A percentile compares a stretch with the other conserved stretches of the same genome.
phyloP scores from a whole-genome alignment of 176 grass and related monocot genomes.

The Alloteropsis semialata region DNA sequence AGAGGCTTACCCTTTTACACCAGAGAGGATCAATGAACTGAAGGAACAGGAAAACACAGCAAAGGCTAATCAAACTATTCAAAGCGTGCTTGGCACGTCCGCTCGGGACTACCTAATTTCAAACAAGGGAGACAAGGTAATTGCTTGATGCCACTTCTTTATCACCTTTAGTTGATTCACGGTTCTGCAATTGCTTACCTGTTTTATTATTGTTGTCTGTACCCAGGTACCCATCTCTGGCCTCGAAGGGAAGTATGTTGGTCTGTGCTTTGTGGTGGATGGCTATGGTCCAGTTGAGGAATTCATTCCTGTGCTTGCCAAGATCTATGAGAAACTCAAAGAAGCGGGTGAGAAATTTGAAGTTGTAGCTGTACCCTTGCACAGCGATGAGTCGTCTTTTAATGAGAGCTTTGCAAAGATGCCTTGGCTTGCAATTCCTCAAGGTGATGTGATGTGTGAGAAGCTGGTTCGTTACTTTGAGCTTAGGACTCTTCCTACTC shows the following conservation, averaged over 20 bases:
- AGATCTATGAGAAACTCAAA: slow-evolving; percentile 73
- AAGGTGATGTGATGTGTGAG: slow-evolving; percentile 51
- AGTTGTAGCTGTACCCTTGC: slow-evolving; percentile 61
- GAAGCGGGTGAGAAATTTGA: slow-evolving; percentile 77
- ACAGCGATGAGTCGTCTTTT: slow-evolving; percentile 42
- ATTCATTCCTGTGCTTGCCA: slow-evolving; percentile 54
- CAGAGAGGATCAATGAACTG: slow-evolving; percentile 50
- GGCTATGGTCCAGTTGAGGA: slow-evolving; percentile 32
- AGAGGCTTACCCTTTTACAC: slow-evolving; percentile 79
- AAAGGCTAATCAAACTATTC: slow-evolving; percentile 69
- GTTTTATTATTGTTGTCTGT: background rate
- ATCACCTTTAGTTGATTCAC: background rate
- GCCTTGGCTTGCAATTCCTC: slow-evolving; percentile 86
- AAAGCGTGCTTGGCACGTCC: slow-evolving; percentile 47
- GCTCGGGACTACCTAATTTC: slow-evolving; percentile 62
- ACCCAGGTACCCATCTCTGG: slow-evolving; percentile 64
- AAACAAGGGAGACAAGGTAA: slow-evolving; percentile 65
- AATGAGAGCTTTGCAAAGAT: slow-evolving; percentile 48
- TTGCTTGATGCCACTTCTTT: background rate
- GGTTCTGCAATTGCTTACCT: slow-evolving; percentile 16
- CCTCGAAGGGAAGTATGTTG: slow-evolving; percentile 71
- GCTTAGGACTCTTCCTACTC: slow-evolving; percentile 48
- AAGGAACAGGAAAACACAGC: slow-evolving; percentile 58
- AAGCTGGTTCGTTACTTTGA: slow-evolving; percentile 79
- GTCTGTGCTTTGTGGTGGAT: slow-evolving; percentile 56